Evolutionary conservation across 305 asterid genomes (phyloP), one percentile per base, ranked within the genome.

Genomic region (Fraxinus xanthoxyloides): DNA sequence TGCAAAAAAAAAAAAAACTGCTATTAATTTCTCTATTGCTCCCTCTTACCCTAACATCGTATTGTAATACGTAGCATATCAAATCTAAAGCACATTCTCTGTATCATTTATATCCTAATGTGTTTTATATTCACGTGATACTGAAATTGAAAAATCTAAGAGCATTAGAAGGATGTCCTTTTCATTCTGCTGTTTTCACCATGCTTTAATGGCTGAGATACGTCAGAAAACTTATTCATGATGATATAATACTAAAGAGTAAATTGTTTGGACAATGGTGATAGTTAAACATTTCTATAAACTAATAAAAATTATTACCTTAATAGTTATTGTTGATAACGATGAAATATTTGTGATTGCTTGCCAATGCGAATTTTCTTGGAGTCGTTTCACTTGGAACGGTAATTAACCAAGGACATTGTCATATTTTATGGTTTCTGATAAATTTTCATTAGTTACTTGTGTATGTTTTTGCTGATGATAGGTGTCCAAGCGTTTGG

Each of bases 401-500:
- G 1, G 19, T 46, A 13, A 13, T 46, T 13, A 46, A 46, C 56
- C 56, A 46, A 46, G 19, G 56, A 46, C 19, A 15, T 63, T 12
- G 72, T 46, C 40, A 1, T 65, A 38, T 67, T 2, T 72, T 76
- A 61, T 4, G 48, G 23, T 69, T 30, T 70, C 34, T 12, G 26
- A 59, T 59, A 31, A 30, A 40, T 15, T 65, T 15, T 31, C 56
- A 4, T 72, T 61, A 74, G 26, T 17, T 51, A 15, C 56, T 72
- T 19, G 23, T 23, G 36, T 72, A 43, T 28, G 34, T 17, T 72
- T 48, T 51, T 81, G 32, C 36, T 61, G 43, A 32, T 70, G 48
- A 30, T 82, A 93, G 97, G 97, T 94, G 38, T 92, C 98, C 0
- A 92, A 88, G 88, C 85, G 87, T 75, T 87, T 93, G 91, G 91